These are phyloP conservation scores for Amanita rimosa DNA, from an alignment of 768 basidiomycete species.

Conservation along the genomic window DNA sequence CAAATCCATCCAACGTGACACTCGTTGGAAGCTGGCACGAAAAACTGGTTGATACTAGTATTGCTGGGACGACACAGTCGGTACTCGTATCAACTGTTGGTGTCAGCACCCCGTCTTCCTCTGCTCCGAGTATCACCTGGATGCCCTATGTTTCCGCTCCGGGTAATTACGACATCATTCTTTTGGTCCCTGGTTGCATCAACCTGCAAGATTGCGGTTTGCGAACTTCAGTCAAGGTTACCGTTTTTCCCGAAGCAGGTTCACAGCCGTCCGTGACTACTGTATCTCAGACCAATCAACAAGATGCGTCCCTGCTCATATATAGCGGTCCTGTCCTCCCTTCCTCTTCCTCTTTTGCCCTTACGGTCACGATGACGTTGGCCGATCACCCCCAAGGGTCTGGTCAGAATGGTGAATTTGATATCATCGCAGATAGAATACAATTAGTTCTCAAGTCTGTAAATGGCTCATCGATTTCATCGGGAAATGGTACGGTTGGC, in stretches of 20 bases:
- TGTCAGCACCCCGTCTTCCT: slow-evolving; percentile 47
- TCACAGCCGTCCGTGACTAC: slow-evolving; percentile 55
- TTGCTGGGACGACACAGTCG: slow-evolving; percentile 70
- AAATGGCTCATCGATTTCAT: slow-evolving; percentile 27
- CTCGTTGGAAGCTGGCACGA: slow-evolving; percentile 62
- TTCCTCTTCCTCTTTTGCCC: slow-evolving; percentile 56
- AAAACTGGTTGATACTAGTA: slow-evolving; percentile 53
- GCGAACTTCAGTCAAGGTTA: slow-evolving; percentile 75
- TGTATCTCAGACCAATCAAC: slow-evolving; percentile 59
- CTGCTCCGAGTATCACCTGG: slow-evolving; percentile 81
- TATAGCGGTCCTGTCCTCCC: slow-evolving; percentile 84
- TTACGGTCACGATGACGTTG: slow-evolving; percentile 67
- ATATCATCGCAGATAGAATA: slow-evolving; percentile 81
- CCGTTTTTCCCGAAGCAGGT: slow-evolving; percentile 68
- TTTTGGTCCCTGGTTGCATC: slow-evolving; percentile 82
- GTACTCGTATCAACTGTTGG: slow-evolving; percentile 60
- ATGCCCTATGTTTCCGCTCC: slow-evolving; percentile 85
- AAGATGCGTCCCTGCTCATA: slow-evolving; percentile 49
- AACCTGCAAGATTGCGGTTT: slow-evolving; percentile 67
- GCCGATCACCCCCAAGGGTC: slow-evolving; percentile 51
- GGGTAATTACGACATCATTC: slow-evolving; percentile 75
- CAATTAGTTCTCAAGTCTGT: slow-evolving; percentile 65
- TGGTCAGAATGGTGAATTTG: slow-evolving; percentile 58
- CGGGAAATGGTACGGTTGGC: slow-evolving; percentile 20
- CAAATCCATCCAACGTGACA: slow-evolving; percentile 57